Base-by-base conservation (phyloP, 768 basidiomycete genomes). In the Psilocybe tampanensis region DNA sequence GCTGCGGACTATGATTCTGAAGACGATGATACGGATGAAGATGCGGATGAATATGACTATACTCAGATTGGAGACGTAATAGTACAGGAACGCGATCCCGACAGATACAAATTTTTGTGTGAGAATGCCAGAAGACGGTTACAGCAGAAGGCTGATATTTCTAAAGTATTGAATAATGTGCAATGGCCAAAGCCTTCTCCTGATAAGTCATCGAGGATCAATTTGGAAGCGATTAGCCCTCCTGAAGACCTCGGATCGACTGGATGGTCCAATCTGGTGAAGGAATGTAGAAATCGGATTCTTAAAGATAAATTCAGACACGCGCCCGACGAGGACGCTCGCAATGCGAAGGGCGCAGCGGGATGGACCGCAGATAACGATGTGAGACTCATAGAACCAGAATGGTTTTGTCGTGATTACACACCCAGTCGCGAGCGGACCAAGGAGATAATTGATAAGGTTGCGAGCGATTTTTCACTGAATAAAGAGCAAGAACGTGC, bases 401-500 rank as follows among this genome's bases (percentile, higher is more conserved):
- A 22, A 12, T 44, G 44, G 22, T 34, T 44, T n/a, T 23, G 54
- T 12, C 19, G 32, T 12, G 42, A 54, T 42, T 15, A n/a, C 3
- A 13, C 1, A 17, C 42, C 29, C 29, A 29, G 29, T 29, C 4
- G 9, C 4, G 9, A 29, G 9, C 29, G 9, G 5, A 29, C 29
- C 4, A 9, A 29, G 7, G 15, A 39, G 4, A 13, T 58, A 7
- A 56, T 59, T 1, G 34, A 60, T 18, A 33, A 49, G 1, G 52
- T 63, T 22, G 32, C 61, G 0, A 22, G 3, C 8, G 47, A 65
- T 1, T 71, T 58, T 42, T 44, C 23, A 1, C 44, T 73, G 8
- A 73, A 74, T 52, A 23, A 43, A 0, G 71, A 73, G 26, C 75
- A 75, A 53, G 58, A 63, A 4, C 34, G 66, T 15, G 72, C 71